Base-by-base conservation (phyloP, 768 basidiomycete species). In the Termitomyces sp. region DNA sequence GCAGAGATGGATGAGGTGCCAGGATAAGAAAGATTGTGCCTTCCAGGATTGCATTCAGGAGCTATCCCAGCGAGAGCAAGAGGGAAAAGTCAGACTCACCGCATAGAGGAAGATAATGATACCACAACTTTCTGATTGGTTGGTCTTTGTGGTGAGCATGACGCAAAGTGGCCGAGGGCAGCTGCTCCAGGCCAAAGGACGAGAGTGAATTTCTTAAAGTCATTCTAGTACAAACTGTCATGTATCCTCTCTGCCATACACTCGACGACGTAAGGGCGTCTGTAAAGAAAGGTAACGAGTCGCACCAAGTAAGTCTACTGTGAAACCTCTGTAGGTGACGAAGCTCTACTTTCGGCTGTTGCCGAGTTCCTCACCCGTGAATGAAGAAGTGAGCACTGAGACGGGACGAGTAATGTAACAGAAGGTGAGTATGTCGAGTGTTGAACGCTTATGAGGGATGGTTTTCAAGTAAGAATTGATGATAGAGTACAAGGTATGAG, bases 1-100 rank as follows among this genome's bases (percentile, higher is more conserved):
- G 72, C 64, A 86, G 72, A 6, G 90, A 91, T 1, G 89, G 89
- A 38, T 91, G 91, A 9, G 90, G 90, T 8, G 81, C 79, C 4
- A 91, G 67, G 53, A 92, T 80, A 42, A 90, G 69, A 24, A 77
- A 53, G 28, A 91, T 64, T 16, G 82, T 74, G 33, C 66, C 75
- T 73, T 20, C 10, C 10, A 20, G 38, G n/a, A 28, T 32, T 18
- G 6, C 33, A 30, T 26, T 36, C 7, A 40, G 38, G 10, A 44
- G 4, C 32, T 6, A 6, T 35, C 22, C 18, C 28, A 18, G 8
- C 10, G n/a, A 28, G 18, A 1, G 5, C 8, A 12, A 24, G n/a
- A n/a, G n/a, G n/a, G n/a, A n/a, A 16, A 7, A 49, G 30, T 51
- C 12, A 30, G 26, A 14, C 80, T 58, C 65, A 86, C 86, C 72